phyloP scores from a whole-genome alignment of 2,329 filamentous ascomycete genomes.

The Cercospora sp. region DNA sequence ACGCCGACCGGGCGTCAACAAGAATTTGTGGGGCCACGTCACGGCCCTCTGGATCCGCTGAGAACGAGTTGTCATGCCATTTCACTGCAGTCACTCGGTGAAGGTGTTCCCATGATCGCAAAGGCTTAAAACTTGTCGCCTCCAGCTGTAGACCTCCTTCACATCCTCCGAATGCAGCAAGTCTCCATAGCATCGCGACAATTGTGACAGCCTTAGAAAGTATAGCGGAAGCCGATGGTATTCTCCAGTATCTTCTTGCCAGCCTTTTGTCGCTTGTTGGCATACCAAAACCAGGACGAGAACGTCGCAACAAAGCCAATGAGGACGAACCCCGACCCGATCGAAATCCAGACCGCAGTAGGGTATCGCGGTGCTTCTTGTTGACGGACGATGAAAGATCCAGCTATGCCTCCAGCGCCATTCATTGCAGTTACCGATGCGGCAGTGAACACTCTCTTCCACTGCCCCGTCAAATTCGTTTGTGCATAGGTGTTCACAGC shows the following conservation, averaged over 20 bases:
- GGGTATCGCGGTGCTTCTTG: conserved; percentile 63
- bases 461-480: conserved; percentile 64
- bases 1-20: neutral
- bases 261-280: conserved; percentile 33
- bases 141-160: neutral
- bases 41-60: neutral
- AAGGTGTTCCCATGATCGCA: neutral
- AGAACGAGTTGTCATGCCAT: neutral
- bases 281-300: conserved; percentile 33
- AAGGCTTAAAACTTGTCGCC: neutral
- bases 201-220: conserved; percentile 39
- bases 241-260: conserved; percentile 33
- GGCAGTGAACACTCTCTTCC: conserved; percentile 64
- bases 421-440: conserved; percentile 61
- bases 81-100: neutral
- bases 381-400: conserved; percentile 64
- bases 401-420: conserved; percentile 64
- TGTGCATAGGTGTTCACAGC: conserved; percentile 64
- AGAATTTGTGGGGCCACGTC: neutral
- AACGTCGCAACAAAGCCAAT: conserved; percentile 33
- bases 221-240: conserved; percentile 49
- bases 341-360: conserved; percentile 68
- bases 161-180: neutral
- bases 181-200: neutral
- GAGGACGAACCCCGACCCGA: conserved; percentile 48